Evolutionary conservation across 306 rosid genomes (phyloP), one percentile per base, ranked within the genome.

Genomic region (Glycyrrhiza uralensis): DNA sequence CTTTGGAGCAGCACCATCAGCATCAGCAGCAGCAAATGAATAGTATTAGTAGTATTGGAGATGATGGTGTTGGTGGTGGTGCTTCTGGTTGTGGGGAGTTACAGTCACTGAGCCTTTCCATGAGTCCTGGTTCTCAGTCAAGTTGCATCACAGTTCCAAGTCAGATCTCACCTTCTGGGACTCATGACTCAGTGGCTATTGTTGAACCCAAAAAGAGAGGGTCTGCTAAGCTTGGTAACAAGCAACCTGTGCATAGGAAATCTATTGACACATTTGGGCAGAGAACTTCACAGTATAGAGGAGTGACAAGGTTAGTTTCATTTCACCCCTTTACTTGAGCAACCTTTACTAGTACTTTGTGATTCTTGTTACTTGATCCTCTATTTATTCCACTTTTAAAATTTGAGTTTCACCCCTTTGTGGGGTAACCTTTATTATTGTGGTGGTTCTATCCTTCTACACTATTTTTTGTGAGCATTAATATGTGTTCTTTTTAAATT

Each of bases 251-350:
- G 12, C 97, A 93, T 72, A 86, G 98, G 77, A 93, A 93, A 85
- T 88, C 96, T 67, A 81, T 93, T 41, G 96, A 90, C 76, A 90
- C 98, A 62, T 93, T 90, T 54, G 97, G 98, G 3, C 98, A 90
- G 75, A 84, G 98, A 81, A 90, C 98, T n/a, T 93, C 98, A 1
- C 98, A 93, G 89, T 90, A 82, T 32, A 81, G 98, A 88, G 98
- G 98, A 0, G 98, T 93, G 2, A 88, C 98, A 7, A 90, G 98
- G 98, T 93, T 58, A 12, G 76, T 38, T 58, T 70, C 26, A 19
- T 9, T 35, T 65, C 71, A 50, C 45, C 57, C 6, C 22, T 18
- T 49, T 47, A 4, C 4, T 44, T 57, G 10, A 14, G 7, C 22
- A 45, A 45, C 28, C 22, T 23, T 46, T 50, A 28, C 9, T 6